Evolutionary conservation across 148 eudicot species (phyloP), one percentile per base, ranked within the genome.

Genomic region (Vaccinium corymbosum): DNA sequence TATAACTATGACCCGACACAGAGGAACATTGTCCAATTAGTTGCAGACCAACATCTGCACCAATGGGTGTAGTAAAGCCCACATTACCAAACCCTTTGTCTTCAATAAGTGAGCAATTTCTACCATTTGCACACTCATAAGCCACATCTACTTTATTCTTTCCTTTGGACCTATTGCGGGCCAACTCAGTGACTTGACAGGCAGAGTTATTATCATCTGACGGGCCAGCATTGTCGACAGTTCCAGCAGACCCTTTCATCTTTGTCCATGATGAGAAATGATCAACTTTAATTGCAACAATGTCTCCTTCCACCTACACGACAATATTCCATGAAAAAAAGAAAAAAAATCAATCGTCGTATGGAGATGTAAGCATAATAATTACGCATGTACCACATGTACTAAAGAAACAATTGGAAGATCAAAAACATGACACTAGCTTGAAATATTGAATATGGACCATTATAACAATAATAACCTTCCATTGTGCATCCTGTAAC

Each of bases 291-390:
- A 96, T 86, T 46, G 92, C 97, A 79, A 96, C 98, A 68, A 88
- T 85, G 84, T 96, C 99, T 76, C 99, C 99, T 83, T 96, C 99
- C 25, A 94, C 88, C 99, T 96, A 82, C 85, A 85, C 25, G 76
- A 68, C 15, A 88, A 52, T 13, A 4, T 56, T 75, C 27, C 42
- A 62, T 59, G 52, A 79, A 62, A 78, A 10, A 22, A 51, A 25
- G 15, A 25, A 11, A 62, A 62, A 62, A 66, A 32, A 51, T 13
- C 1, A 50, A 6, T 4, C 16, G 8, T 42, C 71, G 7, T 57
- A 75, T 19, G 51, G 55, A 42, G 70, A 74, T 7, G 52, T 32
- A 10, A 56, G 79, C 6, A 83, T 49, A 56, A 3, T 15, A 46
- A 59, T 3, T 64, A 38, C 48, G 22, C 38, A 74, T n/a, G 13